Evolutionary conservation across 208 protist genomes (phyloP).

Genomic region (Naegleria lovaniensis): DNA sequence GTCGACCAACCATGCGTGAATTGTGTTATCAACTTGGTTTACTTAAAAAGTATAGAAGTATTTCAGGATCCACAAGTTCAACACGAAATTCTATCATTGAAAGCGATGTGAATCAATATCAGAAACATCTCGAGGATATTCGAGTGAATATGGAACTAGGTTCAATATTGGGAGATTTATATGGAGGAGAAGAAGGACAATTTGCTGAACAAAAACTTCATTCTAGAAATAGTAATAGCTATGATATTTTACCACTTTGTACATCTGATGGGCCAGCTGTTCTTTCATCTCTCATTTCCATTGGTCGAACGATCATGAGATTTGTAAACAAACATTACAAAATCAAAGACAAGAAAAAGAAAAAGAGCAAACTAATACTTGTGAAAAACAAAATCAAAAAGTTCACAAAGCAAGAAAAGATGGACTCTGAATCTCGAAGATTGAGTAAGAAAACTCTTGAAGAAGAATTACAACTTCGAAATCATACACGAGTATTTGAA

Average conservation of each 20-base stretch:
- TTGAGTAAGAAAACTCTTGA: neutral
- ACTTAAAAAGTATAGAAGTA: neutral
- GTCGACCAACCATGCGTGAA: neutral
- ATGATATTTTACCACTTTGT: neutral
- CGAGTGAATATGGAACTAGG: neutral
- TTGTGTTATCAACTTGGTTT: neutral
- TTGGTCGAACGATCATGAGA: neutral
- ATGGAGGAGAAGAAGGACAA: neutral
- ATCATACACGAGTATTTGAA: neutral
- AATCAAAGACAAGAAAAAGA: conserved; percentile 4
- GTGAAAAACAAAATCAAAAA: neutral
- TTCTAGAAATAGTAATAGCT: neutral
- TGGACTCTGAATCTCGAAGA: neutral
- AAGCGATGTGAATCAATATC: neutral
- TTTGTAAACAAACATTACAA: neutral
- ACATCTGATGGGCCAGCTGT: neutral
- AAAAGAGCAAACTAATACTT: neutral
- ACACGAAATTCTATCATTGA: neutral
- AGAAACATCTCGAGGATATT: neutral
- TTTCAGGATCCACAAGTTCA: neutral
- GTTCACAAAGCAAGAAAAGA: neutral
- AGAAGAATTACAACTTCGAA: neutral
- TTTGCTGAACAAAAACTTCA: neutral
- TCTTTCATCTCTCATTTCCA: neutral
- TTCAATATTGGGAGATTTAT: neutral